Evolutionary conservation across 2,329 filamentous ascomycete species (phyloP), one percentile per base, ranked within the genome.

Genomic region (Neobulgaria alba): DNA sequence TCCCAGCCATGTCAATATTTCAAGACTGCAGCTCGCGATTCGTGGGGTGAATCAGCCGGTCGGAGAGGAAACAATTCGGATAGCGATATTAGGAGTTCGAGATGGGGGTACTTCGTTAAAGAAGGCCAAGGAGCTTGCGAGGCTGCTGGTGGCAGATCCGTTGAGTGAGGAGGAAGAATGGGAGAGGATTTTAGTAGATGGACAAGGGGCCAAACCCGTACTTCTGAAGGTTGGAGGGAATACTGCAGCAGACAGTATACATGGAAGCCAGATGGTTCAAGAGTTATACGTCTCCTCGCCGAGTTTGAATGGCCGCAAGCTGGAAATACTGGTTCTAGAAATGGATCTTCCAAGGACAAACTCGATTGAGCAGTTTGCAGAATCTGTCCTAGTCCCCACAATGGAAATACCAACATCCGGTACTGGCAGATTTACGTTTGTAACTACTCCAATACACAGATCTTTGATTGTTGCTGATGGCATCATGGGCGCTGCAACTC

Each of bases 381-480:
- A 89, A 47, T 69, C 76, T 0, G 67, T 89, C 10, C 71, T 95
- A n/a, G 81, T 86, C 14, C 88, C 88, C 2, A 72, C 71, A 0
- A 72, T 94, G 23, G 78, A 85, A 15, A 83, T 85, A 31, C 76
- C 75, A 2, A 72, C 69, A 4, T 79, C 82, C 10, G 71, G 70
- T 45, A 76, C 75, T 12, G 79, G 79, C 7, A 70, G 77, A 46
- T 72, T 77, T 42, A 78, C 79, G 10, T 73, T 79, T 12, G 70
- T 92, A 31, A 77, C 79, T 5, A 87, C 86, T 33, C 89, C 90
- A 0, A 87, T 95, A 1, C 90, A 96, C 58, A 85, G 81, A 57
- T 77, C 82, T 1, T 63, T 95, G 12, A 54, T 95, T 8, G 73
- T 94, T 7, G 79, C 78, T 0, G 73, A 85, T 36, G 88, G 86